These are phyloP conservation scores for Fraxinus platypoda DNA, from an alignment of 305 asterid genomes.

Conservation along the genomic window DNA sequence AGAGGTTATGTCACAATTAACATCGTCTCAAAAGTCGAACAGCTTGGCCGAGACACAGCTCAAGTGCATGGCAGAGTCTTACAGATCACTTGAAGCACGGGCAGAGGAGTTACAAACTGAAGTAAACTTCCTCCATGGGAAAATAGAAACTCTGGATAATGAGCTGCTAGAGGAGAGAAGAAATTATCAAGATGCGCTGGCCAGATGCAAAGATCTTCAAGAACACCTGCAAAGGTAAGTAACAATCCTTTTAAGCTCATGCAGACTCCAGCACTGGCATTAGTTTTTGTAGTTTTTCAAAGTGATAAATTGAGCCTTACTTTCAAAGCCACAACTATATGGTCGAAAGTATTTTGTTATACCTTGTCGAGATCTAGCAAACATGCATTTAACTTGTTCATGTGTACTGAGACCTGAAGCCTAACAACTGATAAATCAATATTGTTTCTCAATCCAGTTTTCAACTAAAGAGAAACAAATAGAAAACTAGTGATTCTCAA, in stretches of 20 bases:
- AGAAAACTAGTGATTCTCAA: background rate
- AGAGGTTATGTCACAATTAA: conserved; percentile 71
- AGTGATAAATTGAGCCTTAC: background rate
- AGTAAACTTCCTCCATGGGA: conserved; percentile 59
- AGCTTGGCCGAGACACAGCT: conserved; percentile 95
- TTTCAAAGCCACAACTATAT: background rate
- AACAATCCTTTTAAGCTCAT: background rate
- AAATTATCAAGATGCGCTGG: conserved; percentile 52
- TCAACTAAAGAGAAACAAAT: background rate
- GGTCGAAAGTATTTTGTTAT: background rate
- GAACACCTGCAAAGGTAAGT: conserved; percentile 69
- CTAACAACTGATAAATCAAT: background rate
- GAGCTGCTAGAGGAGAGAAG: conserved; percentile 78
- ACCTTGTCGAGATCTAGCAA: conserved; percentile 8
- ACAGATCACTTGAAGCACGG: conserved; percentile 76
- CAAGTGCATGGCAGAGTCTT: conserved; percentile 97
- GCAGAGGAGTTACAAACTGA: conserved; percentile 73
- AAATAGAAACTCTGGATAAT: conserved; percentile 49
- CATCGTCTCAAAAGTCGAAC: conserved; percentile 70
- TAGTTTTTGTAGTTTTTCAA: background rate
- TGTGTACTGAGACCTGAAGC: conserved; percentile 19
- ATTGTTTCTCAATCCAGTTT: background rate
- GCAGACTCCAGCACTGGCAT: conserved; percentile 1
- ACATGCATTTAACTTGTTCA: background rate
- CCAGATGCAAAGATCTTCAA: conserved; percentile 72